Conservation (phyloP, 768 basidiomycete species). For the Termitomyces sp. region DNA sequence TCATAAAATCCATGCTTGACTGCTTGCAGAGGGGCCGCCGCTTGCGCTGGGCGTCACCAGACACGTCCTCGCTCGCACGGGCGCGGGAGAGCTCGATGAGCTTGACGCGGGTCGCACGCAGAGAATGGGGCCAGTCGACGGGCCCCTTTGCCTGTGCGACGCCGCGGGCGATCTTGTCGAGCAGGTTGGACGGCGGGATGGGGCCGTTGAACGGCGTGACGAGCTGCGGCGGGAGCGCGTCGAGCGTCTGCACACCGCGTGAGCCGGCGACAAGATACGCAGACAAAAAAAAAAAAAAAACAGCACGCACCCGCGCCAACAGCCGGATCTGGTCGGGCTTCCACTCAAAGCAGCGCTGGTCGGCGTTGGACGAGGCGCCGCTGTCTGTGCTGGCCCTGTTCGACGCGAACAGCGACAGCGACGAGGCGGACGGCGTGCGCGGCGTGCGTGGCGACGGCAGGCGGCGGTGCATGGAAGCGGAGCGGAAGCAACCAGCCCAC, state of each 20-base stretch:
- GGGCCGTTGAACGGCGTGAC: slow-evolving; percentile 83
- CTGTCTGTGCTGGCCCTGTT: slow-evolving; percentile 76
- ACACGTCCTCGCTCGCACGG: slow-evolving; percentile 50
- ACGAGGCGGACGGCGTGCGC: slow-evolving; percentile 42
- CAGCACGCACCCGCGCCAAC: slow-evolving; percentile 52
- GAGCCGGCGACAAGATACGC: slow-evolving; percentile 4
- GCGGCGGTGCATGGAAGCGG: slow-evolving; percentile 46
- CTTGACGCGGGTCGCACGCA: slow-evolving; percentile 77
- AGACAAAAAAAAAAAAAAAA: slow-evolving; percentile 5
- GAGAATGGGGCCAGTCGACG: slow-evolving; percentile 76
- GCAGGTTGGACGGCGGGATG: slow-evolving; percentile 78
- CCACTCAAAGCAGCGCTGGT: slow-evolving; percentile 69
- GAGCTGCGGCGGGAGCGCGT: slow-evolving; percentile 78
- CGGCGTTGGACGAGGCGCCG: slow-evolving; percentile 76
- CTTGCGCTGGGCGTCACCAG: slow-evolving; percentile 30
- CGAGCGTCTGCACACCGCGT: slow-evolving; percentile 55
- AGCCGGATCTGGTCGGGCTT: slow-evolving; percentile 65
- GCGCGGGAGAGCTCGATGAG: slow-evolving; percentile 72
- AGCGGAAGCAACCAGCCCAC: slow-evolving; percentile 7
- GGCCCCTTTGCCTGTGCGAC: slow-evolving; percentile 71
- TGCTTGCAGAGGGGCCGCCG: slow-evolving; percentile 67
- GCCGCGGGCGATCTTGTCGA: slow-evolving; percentile 81
- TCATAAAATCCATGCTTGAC: slow-evolving; percentile 86
- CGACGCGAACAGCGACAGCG: slow-evolving; percentile 45
- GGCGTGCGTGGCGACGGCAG: slow-evolving; percentile 55